A percentile compares a stretch with the other conserved stretches of the same genome.
Evolutionary conservation across 306 rosid genomes (phyloP).

Genomic region (Mucuna pruriens): DNA sequence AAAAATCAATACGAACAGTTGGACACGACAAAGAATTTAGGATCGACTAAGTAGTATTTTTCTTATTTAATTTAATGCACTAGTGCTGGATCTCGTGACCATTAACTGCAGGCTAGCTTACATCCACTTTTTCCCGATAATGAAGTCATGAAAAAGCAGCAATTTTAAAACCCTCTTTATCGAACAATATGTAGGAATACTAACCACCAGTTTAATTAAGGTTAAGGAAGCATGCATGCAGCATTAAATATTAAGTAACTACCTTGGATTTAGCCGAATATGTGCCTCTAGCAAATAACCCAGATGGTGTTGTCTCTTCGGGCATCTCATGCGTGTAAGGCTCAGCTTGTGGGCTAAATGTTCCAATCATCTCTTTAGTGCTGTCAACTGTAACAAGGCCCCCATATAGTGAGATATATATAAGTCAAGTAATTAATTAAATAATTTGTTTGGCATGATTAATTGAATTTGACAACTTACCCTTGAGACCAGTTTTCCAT

Average conservation of each 20-base stretch:
- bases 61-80: neutral
- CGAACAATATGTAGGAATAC: neutral
- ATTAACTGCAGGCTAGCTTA: neutral
- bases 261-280: conserved; percentile 90
- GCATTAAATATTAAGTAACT: neutral
- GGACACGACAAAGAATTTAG: conserved; percentile 14
- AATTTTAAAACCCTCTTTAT: neutral
- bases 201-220: neutral
- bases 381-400: conserved; percentile 67
- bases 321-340: conserved; percentile 76
- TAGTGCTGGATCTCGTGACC: conserved; percentile 10
- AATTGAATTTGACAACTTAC: conserved; percentile 40
- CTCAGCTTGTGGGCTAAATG: conserved; percentile 88
- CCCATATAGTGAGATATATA: neutral
- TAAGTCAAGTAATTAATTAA: neutral
- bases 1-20: neutral
- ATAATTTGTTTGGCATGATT: neutral
- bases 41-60: neutral
- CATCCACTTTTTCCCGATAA: neutral
- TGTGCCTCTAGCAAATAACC: conserved; percentile 83
- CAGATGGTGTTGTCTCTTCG: conserved; percentile 91
- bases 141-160: neutral
- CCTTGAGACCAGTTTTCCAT: conserved; percentile 86
- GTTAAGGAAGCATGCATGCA: neutral
- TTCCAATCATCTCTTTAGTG: conserved; percentile 86